phyloP scores from a whole-genome alignment of 2,329 filamentous ascomycete genomes.

The Helicocarpus griseus region DNA sequence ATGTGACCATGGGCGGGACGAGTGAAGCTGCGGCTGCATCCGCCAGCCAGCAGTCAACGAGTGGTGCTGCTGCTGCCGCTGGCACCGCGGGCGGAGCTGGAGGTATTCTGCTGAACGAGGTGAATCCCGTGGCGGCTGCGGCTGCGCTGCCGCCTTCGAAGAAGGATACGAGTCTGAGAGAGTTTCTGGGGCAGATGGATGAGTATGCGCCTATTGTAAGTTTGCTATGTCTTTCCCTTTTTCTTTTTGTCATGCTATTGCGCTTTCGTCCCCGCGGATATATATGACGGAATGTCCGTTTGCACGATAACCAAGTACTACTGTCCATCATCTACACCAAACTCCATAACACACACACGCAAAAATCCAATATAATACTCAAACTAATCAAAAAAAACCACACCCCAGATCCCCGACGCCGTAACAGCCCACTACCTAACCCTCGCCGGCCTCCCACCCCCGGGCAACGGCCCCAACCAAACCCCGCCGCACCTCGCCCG shows the following conservation, averaged over 20 bases:
- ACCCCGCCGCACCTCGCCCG: slow-evolving; percentile 74
- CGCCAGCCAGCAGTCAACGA: background rate
- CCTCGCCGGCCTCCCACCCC: slow-evolving; percentile 84
- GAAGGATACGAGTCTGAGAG: slow-evolving; percentile 85
- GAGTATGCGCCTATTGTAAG: slow-evolving; percentile 93
- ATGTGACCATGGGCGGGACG: slow-evolving; percentile 13
- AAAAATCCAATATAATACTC: background rate
- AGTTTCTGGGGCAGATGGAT: slow-evolving; percentile 94
- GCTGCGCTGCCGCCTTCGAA: slow-evolving; percentile 51
- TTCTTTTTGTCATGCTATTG: background rate
- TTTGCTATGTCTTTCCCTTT: slow-evolving; percentile 13
- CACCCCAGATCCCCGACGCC: slow-evolving; percentile 79
- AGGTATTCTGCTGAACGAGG: slow-evolving; percentile 16
- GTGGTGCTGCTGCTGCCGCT: background rate
- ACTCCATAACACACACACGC: background rate
- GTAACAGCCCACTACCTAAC: slow-evolving; percentile 98
- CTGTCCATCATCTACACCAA: background rate
- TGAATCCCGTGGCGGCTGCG: slow-evolving; percentile 16
- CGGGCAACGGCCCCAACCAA: slow-evolving; percentile 69
- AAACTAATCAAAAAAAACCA: slow-evolving; percentile 9
- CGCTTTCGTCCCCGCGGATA: background rate
- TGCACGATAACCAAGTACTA: background rate
- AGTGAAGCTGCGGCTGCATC: slow-evolving; percentile 5
- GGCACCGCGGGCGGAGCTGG: slow-evolving; percentile 8
- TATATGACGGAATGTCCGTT: background rate